These are phyloP conservation scores for Aspergillus sp. DNA, from an alignment of 2,329 filamentous ascomycete species.

Conservation along the genomic window DNA sequence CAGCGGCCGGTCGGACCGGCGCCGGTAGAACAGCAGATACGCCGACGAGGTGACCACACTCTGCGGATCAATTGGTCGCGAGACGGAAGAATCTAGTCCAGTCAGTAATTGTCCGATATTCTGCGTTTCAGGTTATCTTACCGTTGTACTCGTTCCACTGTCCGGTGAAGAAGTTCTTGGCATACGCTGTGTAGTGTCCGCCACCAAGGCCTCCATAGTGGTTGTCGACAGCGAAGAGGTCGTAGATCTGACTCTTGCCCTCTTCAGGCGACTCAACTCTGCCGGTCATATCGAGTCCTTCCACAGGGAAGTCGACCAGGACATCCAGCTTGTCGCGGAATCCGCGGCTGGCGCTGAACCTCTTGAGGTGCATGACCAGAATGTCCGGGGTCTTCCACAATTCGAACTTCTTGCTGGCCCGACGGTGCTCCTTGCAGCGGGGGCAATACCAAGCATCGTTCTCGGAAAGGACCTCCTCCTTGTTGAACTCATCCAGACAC, in stretches of 20 bases:
- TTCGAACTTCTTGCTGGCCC: constrained; percentile 94
- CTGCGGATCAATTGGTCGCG: constrained; percentile 60
- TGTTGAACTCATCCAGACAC: constrained; percentile 91
- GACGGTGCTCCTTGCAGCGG: constrained; percentile 87
- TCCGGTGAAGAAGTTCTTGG: constrained; percentile 85
- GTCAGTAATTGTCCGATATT: constrained; percentile 43
- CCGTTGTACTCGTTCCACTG: constrained; percentile 98
- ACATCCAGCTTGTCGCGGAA: constrained; percentile 91
- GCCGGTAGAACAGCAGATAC: constrained; percentile 94
- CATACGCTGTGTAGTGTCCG: constrained; percentile 93
- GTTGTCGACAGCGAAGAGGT: constrained; percentile 93
- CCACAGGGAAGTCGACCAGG: constrained; percentile 85
- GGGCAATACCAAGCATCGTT: constrained; percentile 98
- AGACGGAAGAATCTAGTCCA: constrained; percentile 70
- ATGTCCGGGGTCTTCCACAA: constrained; percentile 97
- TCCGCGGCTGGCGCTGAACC: constrained; percentile 81
- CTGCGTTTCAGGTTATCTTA: constrained; percentile 43
- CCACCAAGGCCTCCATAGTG: constrained; percentile 92
- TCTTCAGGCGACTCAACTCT: constrained; percentile 79
- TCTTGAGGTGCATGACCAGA: constrained; percentile 90
- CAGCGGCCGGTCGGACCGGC: constrained; percentile 73
- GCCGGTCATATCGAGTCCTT: constrained; percentile 77
- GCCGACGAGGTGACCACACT: constrained; percentile 73
- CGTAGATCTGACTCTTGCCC: constrained; percentile 82
- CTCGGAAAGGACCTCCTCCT: constrained; percentile 88